Percentiles rank a stretch among this genome's conserved stretches.
Evolutionary conservation across 2,329 filamentous ascomycete species (phyloP).

Genomic region (Colletotrichum lentis): DNA sequence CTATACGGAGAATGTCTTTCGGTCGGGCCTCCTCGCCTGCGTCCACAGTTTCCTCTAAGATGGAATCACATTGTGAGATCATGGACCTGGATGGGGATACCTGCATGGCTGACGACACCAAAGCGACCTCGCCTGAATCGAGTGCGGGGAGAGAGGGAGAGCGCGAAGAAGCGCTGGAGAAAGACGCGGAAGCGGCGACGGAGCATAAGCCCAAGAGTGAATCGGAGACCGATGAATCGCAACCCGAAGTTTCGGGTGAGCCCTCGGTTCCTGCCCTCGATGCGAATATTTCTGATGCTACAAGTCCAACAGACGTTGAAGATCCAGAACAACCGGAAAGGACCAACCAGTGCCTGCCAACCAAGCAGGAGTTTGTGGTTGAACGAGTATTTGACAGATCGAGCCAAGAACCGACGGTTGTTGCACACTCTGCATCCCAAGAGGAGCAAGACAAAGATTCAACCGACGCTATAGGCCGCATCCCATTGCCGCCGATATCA

Average conservation of each 20-base stretch:
- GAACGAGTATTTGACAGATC: not conserved
- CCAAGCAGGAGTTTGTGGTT: not conserved
- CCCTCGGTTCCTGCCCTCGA: not conserved
- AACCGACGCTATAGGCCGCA: not conserved
- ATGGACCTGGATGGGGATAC: constrained; percentile 31
- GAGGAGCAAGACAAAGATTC: not conserved
- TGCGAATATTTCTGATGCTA: not conserved
- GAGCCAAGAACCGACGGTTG: constrained; percentile 17
- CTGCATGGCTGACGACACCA: constrained; percentile 29
- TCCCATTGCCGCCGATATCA: not conserved
- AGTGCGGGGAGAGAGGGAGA: not conserved
- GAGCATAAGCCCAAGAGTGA: not conserved
- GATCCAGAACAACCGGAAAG: not conserved
- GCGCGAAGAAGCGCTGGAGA: not conserved
- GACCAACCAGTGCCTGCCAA: not conserved
- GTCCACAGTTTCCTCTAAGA: not conserved
- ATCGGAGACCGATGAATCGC: not conserved
- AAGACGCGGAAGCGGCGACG: not conserved
- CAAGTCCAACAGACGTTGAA: not conserved
- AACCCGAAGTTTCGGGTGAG: not conserved
- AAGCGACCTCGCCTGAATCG: constrained; percentile 22
- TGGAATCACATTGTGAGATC: constrained; percentile 16
- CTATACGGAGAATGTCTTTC: not conserved
- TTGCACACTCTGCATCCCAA: constrained; percentile 3
- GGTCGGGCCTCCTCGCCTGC: not conserved